Conservation (phyloP, 768 basidiomycete species). For the Leucogyrophana mollusca region DNA sequence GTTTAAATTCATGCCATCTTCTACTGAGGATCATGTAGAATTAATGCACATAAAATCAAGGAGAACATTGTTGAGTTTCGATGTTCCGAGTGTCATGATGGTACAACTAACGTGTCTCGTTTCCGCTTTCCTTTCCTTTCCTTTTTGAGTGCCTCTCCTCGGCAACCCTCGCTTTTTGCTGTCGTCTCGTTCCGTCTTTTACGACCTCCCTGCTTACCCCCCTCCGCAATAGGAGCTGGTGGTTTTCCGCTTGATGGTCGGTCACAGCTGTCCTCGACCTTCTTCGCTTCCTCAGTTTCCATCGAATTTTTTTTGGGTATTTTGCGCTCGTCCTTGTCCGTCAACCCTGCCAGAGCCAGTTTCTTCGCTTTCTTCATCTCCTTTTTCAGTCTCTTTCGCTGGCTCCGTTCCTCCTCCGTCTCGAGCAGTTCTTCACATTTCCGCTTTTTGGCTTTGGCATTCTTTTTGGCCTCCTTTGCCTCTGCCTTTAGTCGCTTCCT, state of each 20-base stretch:
- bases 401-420: conserved; percentile 17
- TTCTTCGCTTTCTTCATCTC: conserved; percentile 17
- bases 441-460: conserved; percentile 7
- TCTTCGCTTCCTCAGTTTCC: conserved; percentile 7
- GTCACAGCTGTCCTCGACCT: conserved; percentile 1
- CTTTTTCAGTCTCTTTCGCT: conserved; percentile 21
- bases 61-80: conserved; percentile 5
- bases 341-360: background rate
- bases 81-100: too few species aligned
- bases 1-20: background rate
- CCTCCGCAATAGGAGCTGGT: conserved; percentile 1
- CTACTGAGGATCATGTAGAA: conserved; percentile 12
- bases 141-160: conserved; percentile 1
- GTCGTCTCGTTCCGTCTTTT: conserved; percentile 11
- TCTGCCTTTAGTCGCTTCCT: background rate
- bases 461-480: background rate
- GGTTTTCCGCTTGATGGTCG: conserved; percentile 8
- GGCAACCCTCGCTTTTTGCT: conserved; percentile 10
- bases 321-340: background rate
- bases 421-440: conserved; percentile 7
- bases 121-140: conserved; percentile 23
- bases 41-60: conserved; percentile 7
- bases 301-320: too few species aligned
- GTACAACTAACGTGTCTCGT: too few species aligned
- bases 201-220: conserved; percentile 14